phyloP scores from a whole-genome alignment of 305 asterid genomes.

The Stenogyne calaminthoides region DNA sequence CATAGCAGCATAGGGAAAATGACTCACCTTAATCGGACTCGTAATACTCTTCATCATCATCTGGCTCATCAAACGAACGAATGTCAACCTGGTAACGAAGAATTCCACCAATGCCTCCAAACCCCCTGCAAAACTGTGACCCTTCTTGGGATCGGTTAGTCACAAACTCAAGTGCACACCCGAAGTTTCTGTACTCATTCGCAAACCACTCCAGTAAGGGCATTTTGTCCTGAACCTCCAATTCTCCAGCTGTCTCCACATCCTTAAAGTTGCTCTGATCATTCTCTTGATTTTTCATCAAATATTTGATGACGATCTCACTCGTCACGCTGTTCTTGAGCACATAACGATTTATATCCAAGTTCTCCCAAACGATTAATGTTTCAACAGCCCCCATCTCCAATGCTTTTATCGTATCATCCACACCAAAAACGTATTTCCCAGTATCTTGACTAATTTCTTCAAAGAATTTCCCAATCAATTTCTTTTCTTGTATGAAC shows the following conservation, averaged over 20 bases:
- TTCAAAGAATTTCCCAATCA: slow-evolving; percentile 62
- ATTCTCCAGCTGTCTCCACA: slow-evolving; percentile 36
- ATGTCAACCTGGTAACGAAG: slow-evolving; percentile 72
- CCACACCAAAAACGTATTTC: slow-evolving; percentile 57
- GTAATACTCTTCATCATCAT: slow-evolving; percentile 44
- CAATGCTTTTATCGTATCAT: slow-evolving; percentile 52
- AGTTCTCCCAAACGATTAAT: slow-evolving; percentile 59
- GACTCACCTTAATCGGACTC: slow-evolving; percentile 45
- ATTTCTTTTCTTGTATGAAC: slow-evolving; percentile 59
- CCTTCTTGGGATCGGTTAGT: slow-evolving; percentile 70
- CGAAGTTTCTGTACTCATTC: slow-evolving; percentile 55
- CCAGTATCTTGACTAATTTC: slow-evolving; percentile 68
- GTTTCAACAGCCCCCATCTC: slow-evolving; percentile 69
- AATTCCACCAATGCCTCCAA: slow-evolving; percentile 74
- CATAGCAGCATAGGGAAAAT: slow-evolving; percentile 10
- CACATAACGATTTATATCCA: slow-evolving; percentile 47
- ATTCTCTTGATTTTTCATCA: slow-evolving; percentile 47
- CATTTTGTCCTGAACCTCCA: slow-evolving; percentile 58
- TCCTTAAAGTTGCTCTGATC: slow-evolving; percentile 53
- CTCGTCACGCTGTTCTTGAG: slow-evolving; percentile 44
- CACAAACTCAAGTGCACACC: slow-evolving; percentile 60
- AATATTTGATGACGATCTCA: slow-evolving; percentile 44
- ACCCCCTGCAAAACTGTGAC: slow-evolving; percentile 74
- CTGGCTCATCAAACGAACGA: slow-evolving; percentile 53
- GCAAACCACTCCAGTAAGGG: slow-evolving; percentile 65